Base-by-base conservation (phyloP, 306 rosid genomes). In the Albizia julibrissin region DNA sequence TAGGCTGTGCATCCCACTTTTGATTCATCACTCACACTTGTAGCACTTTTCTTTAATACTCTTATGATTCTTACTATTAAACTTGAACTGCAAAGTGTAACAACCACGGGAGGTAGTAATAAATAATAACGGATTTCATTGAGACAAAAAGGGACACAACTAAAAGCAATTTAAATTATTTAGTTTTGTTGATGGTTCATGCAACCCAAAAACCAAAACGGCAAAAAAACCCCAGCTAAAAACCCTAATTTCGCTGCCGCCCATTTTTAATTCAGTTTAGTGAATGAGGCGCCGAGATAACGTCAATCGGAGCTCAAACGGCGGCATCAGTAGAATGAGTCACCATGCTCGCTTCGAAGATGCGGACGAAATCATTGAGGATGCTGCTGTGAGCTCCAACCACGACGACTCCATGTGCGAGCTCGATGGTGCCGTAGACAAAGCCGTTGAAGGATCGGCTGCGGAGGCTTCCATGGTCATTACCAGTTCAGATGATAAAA, bases 361-460 rank as follows among this genome's bases (percentile, higher is more conserved):
- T 77, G 91, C 91, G 5, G 94, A 86, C 40, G 97, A 89, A 59
- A 81, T 85, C 59, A 79, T 86, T 19, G 87, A 86, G 47, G 97
- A 91, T 58, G 90, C 79, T 58, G 80, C 91, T 19, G 93, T 81
- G 71, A 82, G 89, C 86, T 90, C 94, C 46, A 94, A 87, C 86
- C 83, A 87, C 74, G 98, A 90, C 86, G 94, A 92, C 62, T 96
- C 99, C 85, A 91, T 92, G 94, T 87, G 84, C 52, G 94, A 90
- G 15, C 79, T 88, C 26, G 92, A 90, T 22, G 76, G 42, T 24
- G 39, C 80, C 46, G 50, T 8, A 16, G 86, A 87, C 56, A 82
- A 83, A 50, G 66, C 73, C 68, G 72, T 18, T n/a, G 89, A 83
- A 71, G 75, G 37, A 21, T 71, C 75, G 6, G 34, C 19, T 14